A percentile compares a stretch with the other conserved stretches of the same genome.
phyloP scores from a whole-genome alignment of 1,139 yeast genomes.

The Debaryomyces robertsiae region DNA sequence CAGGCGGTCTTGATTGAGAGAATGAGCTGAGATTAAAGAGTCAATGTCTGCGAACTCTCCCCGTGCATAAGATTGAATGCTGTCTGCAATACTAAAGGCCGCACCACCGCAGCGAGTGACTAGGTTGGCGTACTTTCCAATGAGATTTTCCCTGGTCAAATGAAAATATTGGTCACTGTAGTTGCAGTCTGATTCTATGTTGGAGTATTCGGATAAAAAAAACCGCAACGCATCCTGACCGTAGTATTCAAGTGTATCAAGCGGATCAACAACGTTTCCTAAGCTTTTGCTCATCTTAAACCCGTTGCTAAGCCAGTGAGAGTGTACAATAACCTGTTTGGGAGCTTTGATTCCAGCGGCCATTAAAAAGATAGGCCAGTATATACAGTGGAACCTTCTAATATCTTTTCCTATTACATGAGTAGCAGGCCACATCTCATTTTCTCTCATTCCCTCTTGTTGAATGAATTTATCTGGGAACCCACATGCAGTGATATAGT shows the following conservation, averaged over 20 bases:
- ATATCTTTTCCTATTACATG: conserved; percentile 95
- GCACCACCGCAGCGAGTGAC: conserved; percentile 72
- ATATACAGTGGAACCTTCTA: conserved; percentile 80
- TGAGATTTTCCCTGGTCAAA: conserved; percentile 62
- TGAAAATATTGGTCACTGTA: conserved; percentile 64
- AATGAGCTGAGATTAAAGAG: conserved; percentile 17
- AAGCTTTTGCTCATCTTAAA: conserved; percentile 90
- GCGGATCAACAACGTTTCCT: conserved; percentile 96
- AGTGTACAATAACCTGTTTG: conserved; percentile 77
- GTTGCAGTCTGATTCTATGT: conserved; percentile 75
- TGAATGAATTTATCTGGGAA: conserved; percentile 42
- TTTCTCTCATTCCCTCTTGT: too few relatives aligned
- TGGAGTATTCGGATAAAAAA: conserved; percentile 76
- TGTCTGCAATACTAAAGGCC: conserved; percentile 60
- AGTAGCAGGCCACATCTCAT: conserved; percentile 69
- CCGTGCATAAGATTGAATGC: conserved; percentile 29
- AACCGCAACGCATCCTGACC: conserved; percentile 78
- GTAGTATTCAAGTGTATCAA: conserved; percentile 57
- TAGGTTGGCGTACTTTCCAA: conserved; percentile 84
- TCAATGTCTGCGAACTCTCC: conserved; percentile 32
- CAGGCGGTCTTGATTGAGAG: conserved; percentile 18
- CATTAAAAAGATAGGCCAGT: conserved; percentile 92
- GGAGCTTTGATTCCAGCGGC: conserved; percentile 81
- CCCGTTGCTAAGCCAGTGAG: conserved; percentile 93
- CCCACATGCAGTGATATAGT: conserved; percentile 77